Evolutionary conservation across 768 basidiomycete species (phyloP).

Genomic region (Leccinum disarticulatum): DNA sequence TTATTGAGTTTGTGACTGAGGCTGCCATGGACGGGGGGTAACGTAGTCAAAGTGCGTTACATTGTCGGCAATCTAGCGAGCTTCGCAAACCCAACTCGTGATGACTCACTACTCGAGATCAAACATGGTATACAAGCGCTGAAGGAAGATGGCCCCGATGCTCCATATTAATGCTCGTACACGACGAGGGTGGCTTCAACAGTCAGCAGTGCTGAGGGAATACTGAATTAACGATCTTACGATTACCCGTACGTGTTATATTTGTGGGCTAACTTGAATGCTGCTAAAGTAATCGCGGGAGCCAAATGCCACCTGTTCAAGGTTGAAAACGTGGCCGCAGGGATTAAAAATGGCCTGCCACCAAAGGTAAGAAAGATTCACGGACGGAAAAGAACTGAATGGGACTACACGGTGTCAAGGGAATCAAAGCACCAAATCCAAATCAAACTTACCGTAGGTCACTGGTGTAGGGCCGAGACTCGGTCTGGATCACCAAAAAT

Average conservation of each 20-base stretch:
- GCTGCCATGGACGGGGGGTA: not conserved
- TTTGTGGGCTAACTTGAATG: too few relatives aligned
- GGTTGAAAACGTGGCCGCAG: slow-evolving; percentile 33
- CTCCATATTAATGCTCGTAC: too few relatives aligned
- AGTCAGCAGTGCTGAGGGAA: too few relatives aligned
- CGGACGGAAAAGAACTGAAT: slow-evolving; percentile 27
- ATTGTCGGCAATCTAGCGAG: too few relatives aligned
- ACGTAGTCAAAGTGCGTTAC: not conserved
- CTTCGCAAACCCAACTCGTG: too few relatives aligned
- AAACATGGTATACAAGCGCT: too few relatives aligned
- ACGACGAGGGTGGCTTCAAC: too few relatives aligned
- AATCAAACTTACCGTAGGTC: slow-evolving; percentile 14
- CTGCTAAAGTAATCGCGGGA: slow-evolving; percentile 27
- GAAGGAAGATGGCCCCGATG: too few relatives aligned
- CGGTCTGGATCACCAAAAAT: slow-evolving; percentile 4
- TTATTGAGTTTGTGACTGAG: not conserved
- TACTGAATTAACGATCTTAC: too few relatives aligned
- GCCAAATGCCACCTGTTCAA: slow-evolving; percentile 31
- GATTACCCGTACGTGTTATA: too few relatives aligned
- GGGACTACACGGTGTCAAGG: slow-evolving; percentile 18
- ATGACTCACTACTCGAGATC: too few relatives aligned
- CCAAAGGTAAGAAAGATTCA: slow-evolving; percentile 41
- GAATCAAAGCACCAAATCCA: not conserved
- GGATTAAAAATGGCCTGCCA: slow-evolving; percentile 35
- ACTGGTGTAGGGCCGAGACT: not conserved